A percentile compares a stretch with the other conserved stretches of the same genome.
Evolutionary conservation across 2,329 filamentous ascomycete genomes (phyloP).

Genomic region (Teratosphaeriaceae sp.): DNA sequence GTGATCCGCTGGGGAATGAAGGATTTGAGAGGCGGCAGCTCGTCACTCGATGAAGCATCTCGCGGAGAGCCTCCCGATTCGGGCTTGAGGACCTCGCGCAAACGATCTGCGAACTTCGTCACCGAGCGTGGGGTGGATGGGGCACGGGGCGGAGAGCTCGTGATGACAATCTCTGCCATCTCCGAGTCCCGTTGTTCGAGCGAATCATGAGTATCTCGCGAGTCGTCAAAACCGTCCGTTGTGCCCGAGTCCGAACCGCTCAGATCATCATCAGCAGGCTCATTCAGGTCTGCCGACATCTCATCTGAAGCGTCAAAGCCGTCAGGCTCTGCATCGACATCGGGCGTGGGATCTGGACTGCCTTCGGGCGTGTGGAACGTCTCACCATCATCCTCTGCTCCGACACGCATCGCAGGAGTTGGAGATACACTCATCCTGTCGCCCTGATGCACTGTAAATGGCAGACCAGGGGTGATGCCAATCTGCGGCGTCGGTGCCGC

Average conservation of each 20-base stretch:
- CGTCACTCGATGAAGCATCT: background rate
- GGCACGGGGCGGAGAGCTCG: background rate
- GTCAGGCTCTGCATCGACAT: background rate
- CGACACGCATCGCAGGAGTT: constrained; percentile 1
- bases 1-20: background rate
- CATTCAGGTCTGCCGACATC: constrained; percentile 1
- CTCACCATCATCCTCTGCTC: constrained; percentile 7
- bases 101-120: background rate
- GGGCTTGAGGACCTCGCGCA: background rate
- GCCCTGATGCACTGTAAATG: constrained; percentile 10
- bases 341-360: constrained; percentile 1
- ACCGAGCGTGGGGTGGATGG: background rate
- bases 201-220: too few species aligned
- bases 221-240: too few species aligned
- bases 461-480: background rate
- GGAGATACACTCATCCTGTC: constrained; percentile 24
- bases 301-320: constrained; percentile 6
- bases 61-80: background rate
- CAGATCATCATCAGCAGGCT: background rate
- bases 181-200: too few species aligned
- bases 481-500: constrained; percentile 1
- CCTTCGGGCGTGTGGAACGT: constrained; percentile 13
- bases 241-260: too few species aligned
- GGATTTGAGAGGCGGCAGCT: background rate
- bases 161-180: background rate